Evolutionary conservation across 2,329 filamentous ascomycete species (phyloP), one percentile per base, ranked within the genome.

Genomic region (Hypocrella siamensis): DNA sequence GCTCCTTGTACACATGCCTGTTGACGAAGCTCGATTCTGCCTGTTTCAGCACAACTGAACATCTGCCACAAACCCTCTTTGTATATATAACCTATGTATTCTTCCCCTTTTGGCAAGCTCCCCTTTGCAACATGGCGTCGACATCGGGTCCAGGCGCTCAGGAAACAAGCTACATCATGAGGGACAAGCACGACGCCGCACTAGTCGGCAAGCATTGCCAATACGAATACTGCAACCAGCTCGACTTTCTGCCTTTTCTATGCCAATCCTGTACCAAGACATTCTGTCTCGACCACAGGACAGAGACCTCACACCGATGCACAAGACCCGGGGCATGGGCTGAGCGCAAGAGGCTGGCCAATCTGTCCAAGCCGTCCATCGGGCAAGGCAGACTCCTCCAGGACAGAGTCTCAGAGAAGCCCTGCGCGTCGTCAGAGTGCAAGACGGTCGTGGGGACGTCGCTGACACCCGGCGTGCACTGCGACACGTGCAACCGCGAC

Each of bases 201-300:
- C 70, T 86, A 17, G 79, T 96, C 44, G 90, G 90, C 55, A 73
- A 73, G 39, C 86, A 94, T 63, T 98, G 90, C 68, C 75, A 94
- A 54, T 78, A 81, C 57, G 65, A 79, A 41, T 92, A 84, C 65
- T 98, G 90, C 65, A 79, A 86, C 52, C 81, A 90, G 51, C 80
- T 96, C 38, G 90, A 96, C 58, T 96, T 98, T 55, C 73, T 98
- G 4, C 90, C 90, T 4, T 96, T 96, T 56, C 70, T 75, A 49
- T 98, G 90, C 61, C 82, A 92, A 52, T 90, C 81, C 43, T 98
- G 90, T 60, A 70, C 54, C 40, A 70, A 72, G 36, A 88, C 79
- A 12, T 98, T 76, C 61, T 98, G 92, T 54, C 79, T 93, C 42
- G 88, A 96, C 51, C 90, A 98, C 64, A 81, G 88, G 34, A 79